phyloP scores from a whole-genome alignment of 1,139 yeast genomes.

The Nadsonia commutata region DNA sequence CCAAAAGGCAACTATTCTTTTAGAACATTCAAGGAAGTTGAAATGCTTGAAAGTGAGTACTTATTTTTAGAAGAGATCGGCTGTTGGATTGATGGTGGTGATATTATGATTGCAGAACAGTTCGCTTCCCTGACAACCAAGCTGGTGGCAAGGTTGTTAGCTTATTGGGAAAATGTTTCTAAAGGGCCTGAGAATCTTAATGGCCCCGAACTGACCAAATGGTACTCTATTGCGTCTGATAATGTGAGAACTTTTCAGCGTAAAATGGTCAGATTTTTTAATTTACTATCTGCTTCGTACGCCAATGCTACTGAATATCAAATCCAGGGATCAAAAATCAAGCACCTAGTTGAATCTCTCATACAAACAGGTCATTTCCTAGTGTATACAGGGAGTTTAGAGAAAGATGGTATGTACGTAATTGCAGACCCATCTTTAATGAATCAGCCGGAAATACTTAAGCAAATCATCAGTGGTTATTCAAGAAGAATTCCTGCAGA shows the following conservation, averaged over 20 bases:
- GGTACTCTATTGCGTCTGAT: slow-evolving; percentile 75
- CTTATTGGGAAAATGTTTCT: slow-evolving; percentile 60
- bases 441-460: slow-evolving; percentile 27
- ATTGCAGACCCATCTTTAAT: slow-evolving; percentile 50
- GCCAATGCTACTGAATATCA: slow-evolving; percentile 64
- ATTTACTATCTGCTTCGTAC: slow-evolving; percentile 29
- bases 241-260: slow-evolving; percentile 77
- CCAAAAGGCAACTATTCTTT: slow-evolving; percentile 42
- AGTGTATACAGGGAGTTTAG: slow-evolving; percentile 60
- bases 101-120: slow-evolving; percentile 67
- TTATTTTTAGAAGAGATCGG: slow-evolving; percentile 63
- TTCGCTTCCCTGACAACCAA: slow-evolving; percentile 45
- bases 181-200: slow-evolving; percentile 43
- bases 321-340: slow-evolving; percentile 35
- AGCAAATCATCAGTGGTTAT: slow-evolving; percentile 23
- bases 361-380: slow-evolving; percentile 60
- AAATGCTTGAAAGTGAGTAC: slow-evolving; percentile 67
- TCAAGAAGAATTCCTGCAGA: slow-evolving; percentile 15
- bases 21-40: slow-evolving; percentile 85
- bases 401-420: slow-evolving; percentile 60
- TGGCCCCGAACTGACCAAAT: slow-evolving; percentile 50
- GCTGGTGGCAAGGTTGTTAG: slow-evolving; percentile 51
- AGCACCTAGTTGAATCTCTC: slow-evolving; percentile 41
- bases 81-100: slow-evolving; percentile 63
- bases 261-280: slow-evolving; percentile 64